Conservation (phyloP, 805 yeast species). For the Saccharomycopsis sp. region DNA sequence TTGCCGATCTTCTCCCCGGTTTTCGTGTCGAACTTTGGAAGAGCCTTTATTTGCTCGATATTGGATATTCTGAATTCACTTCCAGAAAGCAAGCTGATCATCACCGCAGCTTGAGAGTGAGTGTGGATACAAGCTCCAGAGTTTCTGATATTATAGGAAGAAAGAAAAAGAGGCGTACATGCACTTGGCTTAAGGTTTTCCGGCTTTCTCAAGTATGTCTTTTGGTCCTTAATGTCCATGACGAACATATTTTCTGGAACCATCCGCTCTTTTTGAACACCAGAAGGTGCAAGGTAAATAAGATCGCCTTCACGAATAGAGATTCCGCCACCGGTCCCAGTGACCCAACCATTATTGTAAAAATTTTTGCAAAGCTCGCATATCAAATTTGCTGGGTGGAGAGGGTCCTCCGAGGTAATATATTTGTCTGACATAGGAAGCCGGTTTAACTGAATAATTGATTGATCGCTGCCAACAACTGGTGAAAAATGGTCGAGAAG, state of each 20-base stretch:
- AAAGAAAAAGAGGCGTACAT: slow-evolving; percentile 82
- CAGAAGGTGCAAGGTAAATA: slow-evolving; percentile 87
- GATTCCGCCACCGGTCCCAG: slow-evolving; percentile 96
- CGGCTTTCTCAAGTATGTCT: slow-evolving; percentile 55
- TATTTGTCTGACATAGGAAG: not conserved
- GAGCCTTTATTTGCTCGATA: slow-evolving; percentile 89
- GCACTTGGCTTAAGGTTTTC: slow-evolving; percentile 76
- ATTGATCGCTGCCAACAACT: not conserved
- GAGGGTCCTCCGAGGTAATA: slow-evolving; percentile 37
- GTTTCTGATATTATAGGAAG: slow-evolving; percentile 56
- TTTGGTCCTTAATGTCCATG: slow-evolving; percentile 24
- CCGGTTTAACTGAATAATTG: not conserved
- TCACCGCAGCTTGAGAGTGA: slow-evolving; percentile 83
- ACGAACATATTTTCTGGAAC: slow-evolving; percentile 77
- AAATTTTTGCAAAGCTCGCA: slow-evolving; percentile 75
- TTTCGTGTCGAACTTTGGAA: slow-evolving; percentile 52
- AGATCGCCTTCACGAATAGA: slow-evolving; percentile 55
- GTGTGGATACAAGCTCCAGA: slow-evolving; percentile 96
- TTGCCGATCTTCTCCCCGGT: slow-evolving; percentile 43
- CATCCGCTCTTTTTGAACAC: slow-evolving; percentile 89
- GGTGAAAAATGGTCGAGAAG: too few relatives aligned
- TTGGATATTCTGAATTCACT: slow-evolving; percentile 69
- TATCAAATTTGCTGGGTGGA: slow-evolving; percentile 78
- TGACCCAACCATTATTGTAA: slow-evolving; percentile 81
- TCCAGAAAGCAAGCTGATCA: slow-evolving; percentile 65